A percentile compares a stretch with the other conserved stretches of the same genome.
Evolutionary conservation across 768 basidiomycete genomes (phyloP).

Genomic region (Calvatia gigantea): DNA sequence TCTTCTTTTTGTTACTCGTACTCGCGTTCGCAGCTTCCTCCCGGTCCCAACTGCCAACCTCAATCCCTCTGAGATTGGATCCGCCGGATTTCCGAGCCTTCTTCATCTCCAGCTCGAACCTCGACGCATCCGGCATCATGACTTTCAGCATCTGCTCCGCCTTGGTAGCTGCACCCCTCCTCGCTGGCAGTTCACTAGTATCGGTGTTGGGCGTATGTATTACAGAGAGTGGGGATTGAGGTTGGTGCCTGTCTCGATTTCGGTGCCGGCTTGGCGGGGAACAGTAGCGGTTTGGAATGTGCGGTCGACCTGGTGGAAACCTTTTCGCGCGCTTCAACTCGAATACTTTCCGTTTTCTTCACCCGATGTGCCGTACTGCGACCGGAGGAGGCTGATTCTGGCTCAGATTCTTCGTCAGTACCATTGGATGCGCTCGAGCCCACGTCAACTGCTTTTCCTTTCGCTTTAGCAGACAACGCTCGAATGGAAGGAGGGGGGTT

Average conservation of each 20-base stretch:
- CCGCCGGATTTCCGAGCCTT: conserved; percentile 30
- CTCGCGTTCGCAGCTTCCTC: conserved; percentile 1
- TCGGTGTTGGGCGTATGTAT: conserved; percentile 1
- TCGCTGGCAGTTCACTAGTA: conserved; percentile 16
- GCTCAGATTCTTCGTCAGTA: not conserved
- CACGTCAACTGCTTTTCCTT: not conserved
- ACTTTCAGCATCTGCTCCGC: conserved; percentile 53
- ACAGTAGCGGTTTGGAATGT: conserved; percentile 8
- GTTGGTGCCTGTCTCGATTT: not conserved
- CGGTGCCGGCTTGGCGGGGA: not conserved
- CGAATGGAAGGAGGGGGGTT: not conserved
- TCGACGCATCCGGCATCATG: conserved; percentile 77
- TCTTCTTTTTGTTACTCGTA: conserved; percentile 17
- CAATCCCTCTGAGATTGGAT: conserved; percentile 17
- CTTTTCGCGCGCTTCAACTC: conserved; percentile 21
- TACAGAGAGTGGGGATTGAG: conserved; percentile 12
- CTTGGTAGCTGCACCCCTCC: conserved; percentile 40
- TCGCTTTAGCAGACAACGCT: not conserved
- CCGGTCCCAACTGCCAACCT: conserved; percentile 13
- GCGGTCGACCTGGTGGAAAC: not conserved
- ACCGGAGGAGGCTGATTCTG: not conserved
- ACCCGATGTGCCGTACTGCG: not conserved
- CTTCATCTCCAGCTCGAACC: conserved; percentile 62
- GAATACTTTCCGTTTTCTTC: conserved; percentile 24
- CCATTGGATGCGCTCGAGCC: not conserved